Base-by-base conservation (phyloP, 1,284 basidiomycete species). In the Cryptococcus sp. region DNA sequence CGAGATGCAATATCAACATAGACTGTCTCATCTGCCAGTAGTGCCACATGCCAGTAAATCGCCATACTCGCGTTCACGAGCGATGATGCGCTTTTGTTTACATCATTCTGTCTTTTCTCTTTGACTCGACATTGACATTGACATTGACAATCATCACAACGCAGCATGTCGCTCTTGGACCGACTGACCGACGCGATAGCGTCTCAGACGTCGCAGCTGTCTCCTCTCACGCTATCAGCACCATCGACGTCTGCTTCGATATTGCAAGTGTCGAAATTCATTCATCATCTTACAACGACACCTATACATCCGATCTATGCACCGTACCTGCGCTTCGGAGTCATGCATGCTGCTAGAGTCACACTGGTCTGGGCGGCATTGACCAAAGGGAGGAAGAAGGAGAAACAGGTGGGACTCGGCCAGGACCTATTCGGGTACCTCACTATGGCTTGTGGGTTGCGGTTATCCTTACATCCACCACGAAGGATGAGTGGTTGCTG, bases 391-490 rank as follows among this genome's bases (percentile, higher is more conserved):
- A 59, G 67, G 39, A 53, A 59, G 17, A 52, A 50, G 41, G 46
- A 56, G 5, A 56, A 48, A 31, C 49, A 60, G 16, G 62, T 65
- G 17, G 57, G 69, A 20, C 19, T 64, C 20, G 57, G 73, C n/a
- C 70, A 72, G 41, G 75, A 75, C 60, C 51, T 75, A 17, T 62
- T 72, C 47, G 75, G 75, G 3, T 78, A 72, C 51, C 64, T 78
- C 6, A 60, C 62, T 15, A 57, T 74, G 48, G 68, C 71, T 10
- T 78, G 76, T 78, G 59, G 65, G 75, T 72, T 10, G 16, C 25
- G 19, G 13, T 35, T 3, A 41, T 16, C 19, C 5, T 11, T 20
- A 6, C 3, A 19, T 6, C 25, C 20, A n/a, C 38, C 47, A 17
- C 27, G 11, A 55, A 49, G 8, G 44, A 23, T 51, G 35, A 27